These are phyloP conservation scores for Aspergillus glaucus DNA, from an alignment of 2,329 filamentous ascomycete genomes.

Conservation along the genomic window DNA sequence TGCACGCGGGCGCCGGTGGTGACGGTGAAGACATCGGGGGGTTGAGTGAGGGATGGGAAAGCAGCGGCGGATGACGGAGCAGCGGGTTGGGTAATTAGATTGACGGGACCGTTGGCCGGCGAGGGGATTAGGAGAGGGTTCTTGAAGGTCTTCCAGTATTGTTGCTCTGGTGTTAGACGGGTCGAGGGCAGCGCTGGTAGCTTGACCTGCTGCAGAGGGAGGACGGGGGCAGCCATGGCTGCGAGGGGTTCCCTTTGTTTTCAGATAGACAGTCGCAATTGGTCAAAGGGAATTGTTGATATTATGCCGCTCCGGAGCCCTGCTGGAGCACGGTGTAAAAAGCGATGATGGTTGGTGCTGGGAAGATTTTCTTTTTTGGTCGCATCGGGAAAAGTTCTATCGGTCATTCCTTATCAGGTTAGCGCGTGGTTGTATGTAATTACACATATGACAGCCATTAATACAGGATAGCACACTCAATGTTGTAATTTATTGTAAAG, in stretches of 20 bases:
- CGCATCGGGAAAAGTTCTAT: constrained; percentile 1
- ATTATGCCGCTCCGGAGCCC: background rate
- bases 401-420: background rate
- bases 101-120: constrained; percentile 82
- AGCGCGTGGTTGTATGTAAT: background rate
- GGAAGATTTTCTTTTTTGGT: background rate
- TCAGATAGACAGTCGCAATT: constrained; percentile 1
- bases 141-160: constrained; percentile 94
- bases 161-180: constrained; percentile 75
- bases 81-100: constrained; percentile 72
- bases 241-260: constrained; percentile 1
- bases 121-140: constrained; percentile 85
- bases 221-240: constrained; percentile 78
- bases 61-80: constrained; percentile 39
- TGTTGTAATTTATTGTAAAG: too few relatives aligned
- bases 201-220: constrained; percentile 72
- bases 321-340: background rate
- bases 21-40: constrained; percentile 66
- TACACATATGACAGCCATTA: background rate
- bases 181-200: constrained; percentile 75
- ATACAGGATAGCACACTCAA: too few relatives aligned
- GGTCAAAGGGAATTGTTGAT: background rate
- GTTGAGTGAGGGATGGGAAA: constrained; percentile 41
- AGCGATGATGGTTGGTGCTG: background rate
- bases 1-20: constrained; percentile 93